Conservation (phyloP, 495 filamentous ascomycete genomes). For the Hypoxylon intermedium region DNA sequence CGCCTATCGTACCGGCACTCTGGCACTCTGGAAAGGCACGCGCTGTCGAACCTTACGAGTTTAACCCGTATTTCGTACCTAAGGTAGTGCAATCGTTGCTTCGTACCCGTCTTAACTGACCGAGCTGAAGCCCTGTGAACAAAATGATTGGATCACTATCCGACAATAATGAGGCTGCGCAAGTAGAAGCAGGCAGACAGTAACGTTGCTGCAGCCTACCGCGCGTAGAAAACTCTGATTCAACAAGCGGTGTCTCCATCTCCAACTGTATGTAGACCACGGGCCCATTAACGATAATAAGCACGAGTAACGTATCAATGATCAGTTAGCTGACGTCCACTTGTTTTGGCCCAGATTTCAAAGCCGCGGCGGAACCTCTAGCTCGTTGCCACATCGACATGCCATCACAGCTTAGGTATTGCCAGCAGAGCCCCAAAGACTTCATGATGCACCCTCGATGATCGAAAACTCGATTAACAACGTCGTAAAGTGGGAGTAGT, state of each 20-base stretch:
- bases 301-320: background rate
- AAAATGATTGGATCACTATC: conserved; percentile 10
- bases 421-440: no score
- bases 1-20: conserved; percentile 26
- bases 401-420: no score
- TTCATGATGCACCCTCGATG: no score
- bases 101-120: background rate
- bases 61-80: background rate
- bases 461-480: no score
- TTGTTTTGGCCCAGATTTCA: background rate
- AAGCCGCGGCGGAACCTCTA: background rate
- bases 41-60: conserved; percentile 14
- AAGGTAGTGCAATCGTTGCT: background rate
- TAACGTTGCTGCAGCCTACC: conserved; percentile 25
- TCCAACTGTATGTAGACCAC: background rate
- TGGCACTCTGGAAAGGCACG: conserved; percentile 18
- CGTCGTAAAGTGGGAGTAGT: no score
- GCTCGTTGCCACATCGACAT: background rate
- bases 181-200: conserved; percentile 4
- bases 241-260: background rate
- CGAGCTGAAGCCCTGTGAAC: conserved; percentile 6
- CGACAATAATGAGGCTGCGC: conserved; percentile 12
- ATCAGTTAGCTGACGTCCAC: background rate
- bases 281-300: background rate
- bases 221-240: conserved; percentile 8